phyloP scores from a whole-genome alignment of 1,139 yeast genomes.

The Starmera stellimalicola region DNA sequence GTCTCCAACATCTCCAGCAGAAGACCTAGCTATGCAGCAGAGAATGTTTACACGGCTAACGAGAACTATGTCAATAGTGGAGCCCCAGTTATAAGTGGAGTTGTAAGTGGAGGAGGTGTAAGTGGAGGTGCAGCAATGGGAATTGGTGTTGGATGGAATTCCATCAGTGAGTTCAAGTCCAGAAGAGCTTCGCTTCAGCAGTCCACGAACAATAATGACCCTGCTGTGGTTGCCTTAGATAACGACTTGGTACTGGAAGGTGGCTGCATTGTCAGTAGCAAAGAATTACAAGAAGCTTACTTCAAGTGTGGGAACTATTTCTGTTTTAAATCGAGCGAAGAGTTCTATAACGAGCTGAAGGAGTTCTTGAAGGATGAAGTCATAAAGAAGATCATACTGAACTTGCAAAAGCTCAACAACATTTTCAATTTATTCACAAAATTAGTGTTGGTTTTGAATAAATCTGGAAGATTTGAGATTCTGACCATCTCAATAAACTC shows the following conservation, averaged over 20 bases:
- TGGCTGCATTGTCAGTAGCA: constrained; percentile 43
- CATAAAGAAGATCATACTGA: constrained; percentile 13
- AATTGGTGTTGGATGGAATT: neutral
- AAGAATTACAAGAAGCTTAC: constrained; percentile 30
- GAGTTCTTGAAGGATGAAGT: constrained; percentile 6
- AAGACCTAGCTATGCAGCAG: constrained; percentile 61
- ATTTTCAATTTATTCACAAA: constrained; percentile 22
- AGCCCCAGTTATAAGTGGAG: constrained; percentile 2
- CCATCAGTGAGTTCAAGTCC: constrained; percentile 12
- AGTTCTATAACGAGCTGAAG: constrained; percentile 23
- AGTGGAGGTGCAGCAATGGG: neutral
- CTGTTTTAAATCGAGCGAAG: constrained; percentile 27
- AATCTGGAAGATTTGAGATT: constrained; percentile 80
- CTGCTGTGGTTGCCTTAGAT: constrained; percentile 29
- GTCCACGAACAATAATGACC: neutral
- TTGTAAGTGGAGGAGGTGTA: neutral
- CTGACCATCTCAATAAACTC: constrained; percentile 54
- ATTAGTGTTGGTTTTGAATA: constrained; percentile 69
- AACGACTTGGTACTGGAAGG: constrained; percentile 47
- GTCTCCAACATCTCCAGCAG: constrained; percentile 51
- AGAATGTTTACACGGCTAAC: constrained; percentile 18
- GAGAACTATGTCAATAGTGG: constrained; percentile 6
- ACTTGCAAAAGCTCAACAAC: constrained; percentile 18
- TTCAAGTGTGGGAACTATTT: constrained; percentile 38
- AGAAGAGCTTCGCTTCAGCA: constrained; percentile 18